Base-by-base conservation (phyloP, 2,329 filamentous ascomycete species). In the Paradendryphiella salina region DNA sequence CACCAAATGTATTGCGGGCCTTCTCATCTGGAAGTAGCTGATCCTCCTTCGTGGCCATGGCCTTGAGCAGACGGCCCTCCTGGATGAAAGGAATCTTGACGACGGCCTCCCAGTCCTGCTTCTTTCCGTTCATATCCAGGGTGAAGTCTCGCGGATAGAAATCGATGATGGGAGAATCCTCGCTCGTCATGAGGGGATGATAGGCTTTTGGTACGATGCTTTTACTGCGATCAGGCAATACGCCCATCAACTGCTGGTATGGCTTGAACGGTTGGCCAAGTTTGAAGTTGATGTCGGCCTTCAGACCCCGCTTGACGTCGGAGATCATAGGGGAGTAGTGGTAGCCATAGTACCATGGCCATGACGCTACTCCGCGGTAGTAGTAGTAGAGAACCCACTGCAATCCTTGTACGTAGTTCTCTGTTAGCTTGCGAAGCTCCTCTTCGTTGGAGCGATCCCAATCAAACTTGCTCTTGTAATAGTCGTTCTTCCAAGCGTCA, bases 311-410 rank as follows among this genome's bases (percentile, higher is more conserved):
- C 70, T 87, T 87, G 60, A 99, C 90, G 75, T 99, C 94, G 11
- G 90, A 95, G 50, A 96, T 99, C 84, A 97, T 90, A 1, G 94
- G 94, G 8, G 95, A 89, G 74, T 99, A 99, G 75, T 99, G 95
- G 73, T 96, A 99, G 54, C 82, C 81, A 74, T 96, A 99, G 76
- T 89, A 99, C 94, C 94, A 99, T 11, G 94, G 91, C 94, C 94
- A 99, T 10, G 93, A 97, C 13, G 90, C 94, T 53, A 99, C 94
- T 56, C 94, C 94, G 46, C 87, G 87, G 76, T 99, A 99, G 75
- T 99, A 99, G 78, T 99, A 99, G 74, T 88, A 96, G 41, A 99
- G 79, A 35, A 99, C 94, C 95, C 94, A 99, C 72, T 99, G 94
- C 54, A 99, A 77, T 54, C 94, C 94, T 75, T 99, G 90, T 5